Percentiles rank a stretch among this genome's conserved stretches.
These are phyloP conservation scores for Tagetes erecta DNA, from an alignment of 129 eudicot genomes.

Conservation along the genomic window DNA sequence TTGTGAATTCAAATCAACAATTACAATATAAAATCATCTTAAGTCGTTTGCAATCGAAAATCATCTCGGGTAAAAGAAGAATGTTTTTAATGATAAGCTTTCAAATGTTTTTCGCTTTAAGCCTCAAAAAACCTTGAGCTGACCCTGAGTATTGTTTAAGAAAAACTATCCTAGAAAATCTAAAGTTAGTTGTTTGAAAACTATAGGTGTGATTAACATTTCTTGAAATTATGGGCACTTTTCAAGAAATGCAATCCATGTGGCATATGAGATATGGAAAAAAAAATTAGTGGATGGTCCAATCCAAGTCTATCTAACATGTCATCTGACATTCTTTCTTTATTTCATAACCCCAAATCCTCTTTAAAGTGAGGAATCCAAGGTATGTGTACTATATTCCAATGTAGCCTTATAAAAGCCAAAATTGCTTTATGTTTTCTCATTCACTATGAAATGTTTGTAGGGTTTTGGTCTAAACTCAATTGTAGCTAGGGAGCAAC, in stretches of 20 bases:
- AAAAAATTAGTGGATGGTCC: slow-evolving; percentile 36
- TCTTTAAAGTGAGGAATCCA: slow-evolving; percentile 52
- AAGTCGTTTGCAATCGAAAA: too few species aligned
- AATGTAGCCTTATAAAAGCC: slow-evolving; percentile 46
- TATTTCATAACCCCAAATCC: slow-evolving; percentile 35
- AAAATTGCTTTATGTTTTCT: slow-evolving; percentile 47
- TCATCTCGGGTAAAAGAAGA: too few species aligned
- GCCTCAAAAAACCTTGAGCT: too few species aligned
- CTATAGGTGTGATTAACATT: background rate
- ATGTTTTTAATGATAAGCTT: too few species aligned
- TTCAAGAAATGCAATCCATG: slow-evolving; percentile 28
- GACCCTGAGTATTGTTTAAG: too few species aligned
- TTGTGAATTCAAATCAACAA: too few species aligned
- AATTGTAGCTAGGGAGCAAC: slow-evolving; percentile 37
- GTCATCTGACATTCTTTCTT: slow-evolving; percentile 38
- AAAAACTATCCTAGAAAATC: too few species aligned
- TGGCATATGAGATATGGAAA: slow-evolving; percentile 38
- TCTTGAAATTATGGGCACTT: slow-evolving; percentile 29
- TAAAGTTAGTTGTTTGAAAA: too few species aligned
- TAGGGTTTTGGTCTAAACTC: slow-evolving; percentile 27
- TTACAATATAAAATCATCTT: too few species aligned
- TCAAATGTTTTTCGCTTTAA: too few species aligned
- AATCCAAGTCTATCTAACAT: slow-evolving; percentile 36
- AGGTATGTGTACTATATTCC: slow-evolving; percentile 34
- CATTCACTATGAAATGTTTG: slow-evolving; percentile 42